Evolutionary conservation across 331 rosid genomes (phyloP), one percentile per base, ranked within the genome.

Genomic region (Rhamnella rubrinervis): DNA sequence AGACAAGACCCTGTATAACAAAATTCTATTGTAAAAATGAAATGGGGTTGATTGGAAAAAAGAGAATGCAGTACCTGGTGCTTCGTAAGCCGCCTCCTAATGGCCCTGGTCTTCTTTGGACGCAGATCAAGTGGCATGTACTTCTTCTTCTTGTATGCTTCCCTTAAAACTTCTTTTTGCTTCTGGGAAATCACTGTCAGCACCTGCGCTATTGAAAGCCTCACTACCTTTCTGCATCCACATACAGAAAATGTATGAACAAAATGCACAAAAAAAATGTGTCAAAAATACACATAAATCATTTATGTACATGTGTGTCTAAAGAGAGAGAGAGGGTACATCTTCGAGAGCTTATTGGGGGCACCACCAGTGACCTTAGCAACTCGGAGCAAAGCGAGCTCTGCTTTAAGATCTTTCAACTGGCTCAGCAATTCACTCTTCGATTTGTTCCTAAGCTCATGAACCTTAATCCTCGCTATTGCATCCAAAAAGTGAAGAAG

Each of bases 311-410:
- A 28, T 28, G 1, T 7, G 8, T 37, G 7, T n/a, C 23, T 23
- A 23, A n/a, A n/a, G 23, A 23, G 23, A 19, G 26, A 38, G 47
- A 58, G 8, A 17, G 40, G 2, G 7, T 77, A 92, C 96, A 92
- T 92, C 75, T 92, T 92, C 74, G 96, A 92, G 39, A 89, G 96
- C 82, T 92, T 92, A 88, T 92, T 92, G 1, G 96, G 92, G 11
- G 97, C 96, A 47, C 96, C 97, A 12, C 97, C 96, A 4, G 97
- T 92, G 81, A 92, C 97, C 80, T 92, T 89, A 7, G 97, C 97
- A 4, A 92, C 96, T 0, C 97, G 95, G 64, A 92, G 96, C 1
- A 87, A 82, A 68, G 97, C 80, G 0, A 92, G 97, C 89, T 92
- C 97, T 3, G 97, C 92, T 73, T 92, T 89, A 18, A 89, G 88